Evolutionary conservation across 805 yeast species (phyloP).

Genomic region (Saccharomycopsis guyanensis): DNA sequence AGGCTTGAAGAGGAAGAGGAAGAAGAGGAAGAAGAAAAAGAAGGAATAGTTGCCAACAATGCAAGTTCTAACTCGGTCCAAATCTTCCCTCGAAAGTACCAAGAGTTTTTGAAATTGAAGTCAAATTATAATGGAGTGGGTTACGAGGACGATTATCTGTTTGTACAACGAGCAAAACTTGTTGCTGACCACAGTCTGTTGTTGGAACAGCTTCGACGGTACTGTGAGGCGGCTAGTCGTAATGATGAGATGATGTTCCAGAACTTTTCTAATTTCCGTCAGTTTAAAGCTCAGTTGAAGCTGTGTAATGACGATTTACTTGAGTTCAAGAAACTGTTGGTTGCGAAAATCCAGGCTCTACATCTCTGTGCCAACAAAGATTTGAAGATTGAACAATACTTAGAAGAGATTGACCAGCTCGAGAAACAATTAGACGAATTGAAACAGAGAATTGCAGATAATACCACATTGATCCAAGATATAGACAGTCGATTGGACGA

Average conservation of each 20-base stretch:
- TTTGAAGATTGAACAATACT: conserved; percentile 1
- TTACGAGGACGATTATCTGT: background rate
- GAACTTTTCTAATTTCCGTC: background rate
- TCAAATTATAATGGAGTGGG: background rate
- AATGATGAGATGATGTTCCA: background rate
- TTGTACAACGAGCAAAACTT: background rate
- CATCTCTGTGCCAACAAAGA: background rate
- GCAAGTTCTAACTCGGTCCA: background rate
- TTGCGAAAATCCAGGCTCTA: background rate
- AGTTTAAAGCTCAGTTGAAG: background rate
- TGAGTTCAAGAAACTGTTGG: background rate
- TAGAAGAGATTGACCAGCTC: conserved; percentile 2
- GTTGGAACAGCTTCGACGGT: background rate
- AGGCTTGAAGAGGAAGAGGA: background rate
- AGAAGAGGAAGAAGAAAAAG: background rate
- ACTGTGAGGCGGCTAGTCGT: background rate
- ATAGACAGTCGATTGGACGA: background rate
- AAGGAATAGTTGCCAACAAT: background rate
- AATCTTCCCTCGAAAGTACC: background rate
- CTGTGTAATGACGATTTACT: background rate
- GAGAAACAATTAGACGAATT: conserved; percentile 1
- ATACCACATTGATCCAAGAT: background rate
- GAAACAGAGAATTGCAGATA: conserved; percentile 2
- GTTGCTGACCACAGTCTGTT: background rate
- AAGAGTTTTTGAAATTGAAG: background rate